Base-by-base conservation (phyloP, 768 basidiomycete species). In the Boletus rubroflammeus region DNA sequence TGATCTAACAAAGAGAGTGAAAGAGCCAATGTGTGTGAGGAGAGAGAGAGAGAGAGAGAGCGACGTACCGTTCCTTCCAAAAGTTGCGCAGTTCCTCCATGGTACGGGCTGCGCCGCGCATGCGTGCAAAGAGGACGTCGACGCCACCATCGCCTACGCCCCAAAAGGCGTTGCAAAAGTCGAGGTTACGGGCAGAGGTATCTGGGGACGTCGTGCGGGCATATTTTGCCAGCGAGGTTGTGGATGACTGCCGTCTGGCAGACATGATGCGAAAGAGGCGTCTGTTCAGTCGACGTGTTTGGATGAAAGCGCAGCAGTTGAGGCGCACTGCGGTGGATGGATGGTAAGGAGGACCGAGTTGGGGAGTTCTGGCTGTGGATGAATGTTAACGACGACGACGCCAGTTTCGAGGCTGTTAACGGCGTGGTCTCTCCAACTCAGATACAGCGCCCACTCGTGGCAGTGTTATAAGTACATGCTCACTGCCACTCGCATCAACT, bases 121-220 rank as follows among this genome's bases (percentile, higher is more conserved):
- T 89, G 56, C 93, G 81, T 31, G 93, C 87, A 68, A 92, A 89
- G 31, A 98, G 77, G 42, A 95, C 92, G 63, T 96, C 92, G 57
- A 91, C 93, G 15, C 94, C 94, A 36, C 80, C 87, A 76, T 97
- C 93, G 28, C 78, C 82, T 19, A 79, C 62, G 11, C 93, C 93
- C 97, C 97, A 98, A 75, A 98, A 98, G 2, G 93, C 83, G 72
- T 98, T 99, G 72, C 95, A 98, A 73, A 94, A 98, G 73, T 97
- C 93, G 63, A 85, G 72, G 10, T 84, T 83, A 53, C 81, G 78
- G 60, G 67, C 64, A 5, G 71, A 62, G 28, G 73, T 64, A 35
- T 78, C 75, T 7, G 68, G 63, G 17, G 86, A 84, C 35, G 74
- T 74, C 43, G 77, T 73, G 38, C 85, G 77, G 44, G 81, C 86